Evolutionary conservation across 768 basidiomycete genomes (phyloP), one percentile per base, ranked within the genome.

Genomic region (Tubosaeta sp.): DNA sequence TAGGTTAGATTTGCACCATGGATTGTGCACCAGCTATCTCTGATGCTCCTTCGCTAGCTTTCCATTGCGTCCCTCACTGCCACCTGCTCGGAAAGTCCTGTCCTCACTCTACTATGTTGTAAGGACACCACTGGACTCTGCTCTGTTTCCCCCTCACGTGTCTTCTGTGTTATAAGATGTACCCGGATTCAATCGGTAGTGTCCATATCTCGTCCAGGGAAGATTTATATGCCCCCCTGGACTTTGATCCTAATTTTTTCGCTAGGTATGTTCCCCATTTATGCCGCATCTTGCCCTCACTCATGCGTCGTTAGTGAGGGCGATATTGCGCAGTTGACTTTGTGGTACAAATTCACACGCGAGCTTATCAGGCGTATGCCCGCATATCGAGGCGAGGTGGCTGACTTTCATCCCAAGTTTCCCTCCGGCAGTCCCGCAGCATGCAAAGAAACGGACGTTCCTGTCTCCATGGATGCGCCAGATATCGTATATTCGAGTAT

Each of bases 311-410:
- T 13, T 29, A 66, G 65, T 32, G 32, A 48, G 2, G 22, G 71
- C 10, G 80, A 82, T 57, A 19, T 85, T 6, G 72, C 62, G 1
- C 65, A 75, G 19, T 55, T 84, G 42, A 69, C 69, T 48, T 79
- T 79, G 73, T 71, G 61, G 0, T 86, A 84, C 64, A 86, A 86
- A 56, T 74, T 73, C 48, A 49, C 62, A 4, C 74, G 83, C 2
- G 84, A 86, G 66, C 55, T 81, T 10, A 68, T 71, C 4, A 76
- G 85, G 33, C 78, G 84, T 14, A 78, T 84, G 76, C 59, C 69
- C 6, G 45, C 45, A 6, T 66, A 63, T 46, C 61, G 63, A 0
- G 65, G 65, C 26, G 65, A 65, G 35, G 43, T 50, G 2, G 9
- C 52, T 13, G 11, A n/a, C 0, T 8, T 25, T 14, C 63, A 66